Conservation (phyloP, 306 rosid genomes). For the Lathyrus oleraceus region DNA sequence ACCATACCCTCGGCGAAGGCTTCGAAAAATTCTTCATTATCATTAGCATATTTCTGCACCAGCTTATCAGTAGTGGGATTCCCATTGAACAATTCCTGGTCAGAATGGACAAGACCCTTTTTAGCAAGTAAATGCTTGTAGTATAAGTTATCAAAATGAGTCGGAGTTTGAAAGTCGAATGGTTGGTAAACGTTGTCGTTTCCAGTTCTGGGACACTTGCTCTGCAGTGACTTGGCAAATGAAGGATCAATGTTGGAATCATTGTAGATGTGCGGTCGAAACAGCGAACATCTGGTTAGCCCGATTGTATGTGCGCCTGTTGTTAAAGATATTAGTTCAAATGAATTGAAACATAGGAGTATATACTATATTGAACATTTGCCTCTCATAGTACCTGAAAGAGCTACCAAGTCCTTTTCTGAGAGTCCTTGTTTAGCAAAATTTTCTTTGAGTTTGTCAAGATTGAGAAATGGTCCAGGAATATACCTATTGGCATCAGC, state of each 20-base stretch:
- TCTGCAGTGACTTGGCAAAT: slow-evolving; percentile 43
- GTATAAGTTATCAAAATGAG: slow-evolving; percentile 52
- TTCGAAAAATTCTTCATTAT: background rate
- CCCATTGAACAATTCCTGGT: slow-evolving; percentile 55
- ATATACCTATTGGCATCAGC: slow-evolving; percentile 47
- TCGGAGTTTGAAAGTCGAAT: slow-evolving; percentile 55
- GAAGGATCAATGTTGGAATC: slow-evolving; percentile 57
- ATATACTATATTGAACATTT: background rate
- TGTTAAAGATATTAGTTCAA: background rate
- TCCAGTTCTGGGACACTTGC: slow-evolving; percentile 53
- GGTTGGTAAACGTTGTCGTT: slow-evolving; percentile 38
- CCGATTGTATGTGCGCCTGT: slow-evolving; percentile 63
- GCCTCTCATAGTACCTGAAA: slow-evolving; percentile 46
- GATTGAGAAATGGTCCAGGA: slow-evolving; percentile 40
- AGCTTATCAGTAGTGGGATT: slow-evolving; percentile 40
- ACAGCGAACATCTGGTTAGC: slow-evolving; percentile 45
- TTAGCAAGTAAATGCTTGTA: slow-evolving; percentile 42
- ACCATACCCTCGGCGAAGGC: slow-evolving; percentile 42
- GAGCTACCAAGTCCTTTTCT: slow-evolving; percentile 53
- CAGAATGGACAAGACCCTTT: slow-evolving; percentile 62
- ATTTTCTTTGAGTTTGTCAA: slow-evolving; percentile 36
- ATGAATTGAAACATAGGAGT: background rate
- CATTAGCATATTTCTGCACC: slow-evolving; percentile 45
- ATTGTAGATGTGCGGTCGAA: slow-evolving; percentile 51
- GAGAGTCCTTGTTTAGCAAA: slow-evolving; percentile 55